Conservation (phyloP, 208 protist species). For the Strigomonas galati region DNA sequence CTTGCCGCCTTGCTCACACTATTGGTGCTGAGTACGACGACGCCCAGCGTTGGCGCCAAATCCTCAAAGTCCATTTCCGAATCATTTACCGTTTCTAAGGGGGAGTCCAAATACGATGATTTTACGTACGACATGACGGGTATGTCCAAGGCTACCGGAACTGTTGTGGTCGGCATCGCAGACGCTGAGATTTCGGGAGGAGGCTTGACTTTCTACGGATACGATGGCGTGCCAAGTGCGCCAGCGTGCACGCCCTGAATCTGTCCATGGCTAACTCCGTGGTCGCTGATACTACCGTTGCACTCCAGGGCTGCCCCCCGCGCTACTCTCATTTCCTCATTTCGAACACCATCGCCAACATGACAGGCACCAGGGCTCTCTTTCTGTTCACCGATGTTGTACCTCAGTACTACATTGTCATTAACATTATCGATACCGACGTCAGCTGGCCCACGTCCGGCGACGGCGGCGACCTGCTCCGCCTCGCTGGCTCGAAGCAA, state of each 20-base stretch:
- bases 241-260: neutral
- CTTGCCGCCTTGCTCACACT: too few relatives aligned
- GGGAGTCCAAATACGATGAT: too few relatives aligned
- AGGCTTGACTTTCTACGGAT: too few relatives aligned
- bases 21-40: too few relatives aligned
- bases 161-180: too few relatives aligned
- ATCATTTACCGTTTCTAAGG: too few relatives aligned
- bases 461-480: neutral
- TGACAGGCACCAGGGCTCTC: neutral
- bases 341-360: neutral
- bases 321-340: neutral
- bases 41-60: too few relatives aligned
- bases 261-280: neutral
- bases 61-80: too few relatives aligned
- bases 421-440: conserved; percentile 1
- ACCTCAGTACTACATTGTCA: neutral
- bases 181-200: too few relatives aligned
- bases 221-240: too few relatives aligned
- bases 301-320: neutral
- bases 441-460: neutral
- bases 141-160: too few relatives aligned
- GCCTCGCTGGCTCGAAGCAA: neutral
- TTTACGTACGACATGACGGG: too few relatives aligned
- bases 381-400: neutral
- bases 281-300: conserved; percentile 1